Evolutionary conservation across 2,329 filamentous ascomycete species (phyloP).

Genomic region (Arthrobotrys musiformis): DNA sequence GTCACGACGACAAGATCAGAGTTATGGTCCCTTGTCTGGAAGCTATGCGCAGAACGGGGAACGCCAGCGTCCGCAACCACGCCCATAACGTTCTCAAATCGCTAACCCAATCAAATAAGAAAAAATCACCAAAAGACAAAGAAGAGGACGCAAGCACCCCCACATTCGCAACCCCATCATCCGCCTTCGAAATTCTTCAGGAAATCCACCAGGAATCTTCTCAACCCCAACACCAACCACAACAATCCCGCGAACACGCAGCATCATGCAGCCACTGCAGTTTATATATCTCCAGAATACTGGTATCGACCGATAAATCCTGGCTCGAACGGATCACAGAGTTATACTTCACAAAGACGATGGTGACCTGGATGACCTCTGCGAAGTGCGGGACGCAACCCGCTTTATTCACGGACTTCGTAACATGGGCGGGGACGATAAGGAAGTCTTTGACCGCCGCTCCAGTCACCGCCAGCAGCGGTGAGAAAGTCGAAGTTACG

Average conservation of each 20-base stretch:
- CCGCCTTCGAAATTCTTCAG: conserved; percentile 32
- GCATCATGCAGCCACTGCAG: conserved; percentile 47
- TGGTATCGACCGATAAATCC: conserved; percentile 22
- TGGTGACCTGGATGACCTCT: conserved; percentile 42
- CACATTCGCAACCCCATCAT: conserved; percentile 10
- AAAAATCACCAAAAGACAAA: conserved; percentile 38
- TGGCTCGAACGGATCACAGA: conserved; percentile 30
- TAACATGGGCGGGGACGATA: conserved; percentile 51
- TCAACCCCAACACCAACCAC: background rate
- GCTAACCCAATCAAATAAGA: conserved; percentile 38
- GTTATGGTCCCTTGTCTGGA: conserved; percentile 46
- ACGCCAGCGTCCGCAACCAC: conserved; percentile 25
- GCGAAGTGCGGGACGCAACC: conserved; percentile 41
- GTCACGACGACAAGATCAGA: conserved; percentile 23
- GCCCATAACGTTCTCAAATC: conserved; percentile 39
- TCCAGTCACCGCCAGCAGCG: background rate
- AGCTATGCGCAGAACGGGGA: conserved; percentile 36
- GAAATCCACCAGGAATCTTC: conserved; percentile 43
- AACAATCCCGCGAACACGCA: conserved; percentile 37
- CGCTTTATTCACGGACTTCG: conserved; percentile 46
- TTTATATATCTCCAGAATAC: conserved; percentile 37
- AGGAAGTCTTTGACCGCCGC: conserved; percentile 25
- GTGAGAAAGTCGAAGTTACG: conserved; percentile 37
- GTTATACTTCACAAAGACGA: conserved; percentile 45
- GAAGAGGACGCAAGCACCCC: conserved; percentile 23